Evolutionary conservation across 371 early-diverging fungal species (phyloP).

Genomic region (Rhizopus delemar): DNA sequence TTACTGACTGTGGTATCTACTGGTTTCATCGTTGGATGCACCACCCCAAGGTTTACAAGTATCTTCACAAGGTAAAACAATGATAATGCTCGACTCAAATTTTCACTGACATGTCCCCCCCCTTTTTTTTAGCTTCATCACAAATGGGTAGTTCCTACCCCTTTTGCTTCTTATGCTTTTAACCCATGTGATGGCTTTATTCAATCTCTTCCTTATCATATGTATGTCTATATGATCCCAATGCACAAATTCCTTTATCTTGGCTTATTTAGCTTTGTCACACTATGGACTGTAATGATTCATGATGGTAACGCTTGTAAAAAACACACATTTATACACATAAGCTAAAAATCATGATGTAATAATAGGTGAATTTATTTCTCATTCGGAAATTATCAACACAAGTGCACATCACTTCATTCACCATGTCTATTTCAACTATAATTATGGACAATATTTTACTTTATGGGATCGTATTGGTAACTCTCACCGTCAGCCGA

Average conservation of each 20-base stretch:
- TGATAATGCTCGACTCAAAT: too few species aligned
- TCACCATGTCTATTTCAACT: constrained; percentile 96
- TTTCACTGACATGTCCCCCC: too few species aligned
- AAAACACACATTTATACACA: not conserved
- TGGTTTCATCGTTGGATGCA: constrained; percentile 93
- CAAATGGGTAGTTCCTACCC: constrained; percentile 81
- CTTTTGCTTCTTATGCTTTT: constrained; percentile 95
- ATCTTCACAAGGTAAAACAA: constrained; percentile 69
- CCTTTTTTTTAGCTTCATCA: constrained; percentile 46
- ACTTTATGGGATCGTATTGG: constrained; percentile 86
- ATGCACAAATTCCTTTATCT: constrained; percentile 90
- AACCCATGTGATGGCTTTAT: constrained; percentile 91
- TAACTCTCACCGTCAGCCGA: constrained; percentile 72
- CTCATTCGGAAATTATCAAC: constrained; percentile 65
- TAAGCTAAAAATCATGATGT: not conserved
- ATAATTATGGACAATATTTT: constrained; percentile 97
- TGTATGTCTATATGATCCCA: constrained; percentile 86
- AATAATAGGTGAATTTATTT: constrained; percentile 63
- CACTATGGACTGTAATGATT: constrained; percentile 95
- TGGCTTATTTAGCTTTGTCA: constrained; percentile 82
- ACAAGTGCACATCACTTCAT: constrained; percentile 94
- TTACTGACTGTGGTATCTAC: constrained; percentile 93
- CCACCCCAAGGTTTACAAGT: constrained; percentile 82
- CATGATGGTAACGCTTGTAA: constrained; percentile 78
- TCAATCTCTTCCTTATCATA: constrained; percentile 92